Percentiles rank a stretch among this genome's conserved stretches.
These are phyloP conservation scores for Sarocladium strictum DNA, from an alignment of 2,329 filamentous ascomycete species.

Conservation along the genomic window DNA sequence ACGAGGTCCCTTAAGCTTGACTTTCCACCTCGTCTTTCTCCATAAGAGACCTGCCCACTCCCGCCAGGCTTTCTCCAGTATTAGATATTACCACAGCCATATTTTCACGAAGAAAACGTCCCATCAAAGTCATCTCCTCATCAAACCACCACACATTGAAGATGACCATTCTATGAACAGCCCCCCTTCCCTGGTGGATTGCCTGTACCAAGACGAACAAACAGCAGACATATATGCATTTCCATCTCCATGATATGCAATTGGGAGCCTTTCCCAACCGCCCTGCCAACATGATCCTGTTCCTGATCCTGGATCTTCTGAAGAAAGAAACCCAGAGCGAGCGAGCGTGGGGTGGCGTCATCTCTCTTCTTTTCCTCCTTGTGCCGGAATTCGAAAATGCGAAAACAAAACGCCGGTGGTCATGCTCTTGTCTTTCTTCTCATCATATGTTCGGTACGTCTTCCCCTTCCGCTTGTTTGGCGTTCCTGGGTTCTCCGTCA, in stretches of 20 bases:
- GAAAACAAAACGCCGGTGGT: conserved; percentile 12
- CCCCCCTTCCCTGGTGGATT: not conserved
- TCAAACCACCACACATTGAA: not conserved
- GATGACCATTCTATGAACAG: no score
- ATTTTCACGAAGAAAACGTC: not conserved
- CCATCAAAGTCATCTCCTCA: not conserved
- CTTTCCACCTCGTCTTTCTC: not conserved
- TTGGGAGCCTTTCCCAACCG: not conserved
- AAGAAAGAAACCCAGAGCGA: conserved; percentile 1
- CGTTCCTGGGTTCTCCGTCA: no score
- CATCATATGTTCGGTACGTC: conserved; percentile 1
- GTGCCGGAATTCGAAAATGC: not conserved
- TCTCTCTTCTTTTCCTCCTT: not conserved
- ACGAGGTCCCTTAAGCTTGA: not conserved
- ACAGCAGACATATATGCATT: not conserved
- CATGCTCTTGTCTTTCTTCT: conserved; percentile 11
- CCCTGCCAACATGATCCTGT: not conserved
- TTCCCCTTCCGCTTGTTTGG: not conserved
- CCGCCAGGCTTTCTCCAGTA: not conserved
- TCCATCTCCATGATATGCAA: not conserved
- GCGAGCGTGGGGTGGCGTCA: conserved; percentile 4
- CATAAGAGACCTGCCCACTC: not conserved
- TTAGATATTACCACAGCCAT: conserved; percentile 4
- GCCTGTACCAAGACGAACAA: not conserved
- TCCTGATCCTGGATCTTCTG: not conserved